phyloP scores from a whole-genome alignment of 176 grass and related monocot species.

The Zoysia japonica region DNA sequence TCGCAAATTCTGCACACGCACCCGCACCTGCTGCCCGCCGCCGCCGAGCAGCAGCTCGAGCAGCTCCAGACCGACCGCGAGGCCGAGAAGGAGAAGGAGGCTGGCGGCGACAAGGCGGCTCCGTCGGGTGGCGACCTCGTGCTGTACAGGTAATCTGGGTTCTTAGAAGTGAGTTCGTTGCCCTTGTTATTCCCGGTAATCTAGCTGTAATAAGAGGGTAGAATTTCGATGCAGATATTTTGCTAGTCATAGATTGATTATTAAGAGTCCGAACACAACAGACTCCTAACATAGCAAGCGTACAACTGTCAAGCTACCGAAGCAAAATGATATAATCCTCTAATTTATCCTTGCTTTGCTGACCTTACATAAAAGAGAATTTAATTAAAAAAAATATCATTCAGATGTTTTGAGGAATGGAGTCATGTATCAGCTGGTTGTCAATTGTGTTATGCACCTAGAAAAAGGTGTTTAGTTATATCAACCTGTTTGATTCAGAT shows the following conservation, averaged over 20 bases:
- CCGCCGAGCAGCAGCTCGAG: conserved; percentile 91
- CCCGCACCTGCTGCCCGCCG: conserved; percentile 86
- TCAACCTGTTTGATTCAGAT: conserved; percentile 36
- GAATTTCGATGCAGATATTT: conserved; percentile 16
- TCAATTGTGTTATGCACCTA: background rate
- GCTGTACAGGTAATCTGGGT: conserved; percentile 75
- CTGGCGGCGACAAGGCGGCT: conserved; percentile 46
- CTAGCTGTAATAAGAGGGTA: conserved; percentile 17
- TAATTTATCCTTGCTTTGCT: background rate
- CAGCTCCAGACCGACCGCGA: conserved; percentile 79
- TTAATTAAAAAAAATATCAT: background rate
- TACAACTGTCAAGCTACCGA: conserved; percentile 19
- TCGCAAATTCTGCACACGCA: conserved; percentile 83
- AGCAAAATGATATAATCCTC: background rate
- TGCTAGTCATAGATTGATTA: background rate
- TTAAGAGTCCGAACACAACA: background rate
- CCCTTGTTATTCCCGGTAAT: conserved; percentile 18
- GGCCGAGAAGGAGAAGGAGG: conserved; percentile 40
- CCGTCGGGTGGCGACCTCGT: conserved; percentile 73
- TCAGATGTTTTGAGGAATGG: background rate
- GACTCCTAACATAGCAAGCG: conserved; percentile 15
- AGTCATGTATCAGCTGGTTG: background rate
- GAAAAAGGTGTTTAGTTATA: background rate
- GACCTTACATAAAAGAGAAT: background rate
- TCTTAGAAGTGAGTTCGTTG: background rate